A percentile compares a stretch with the other conserved stretches of the same genome.
Conservation (phyloP, 768 basidiomycete species). For the Pisolithus microcarpus region DNA sequence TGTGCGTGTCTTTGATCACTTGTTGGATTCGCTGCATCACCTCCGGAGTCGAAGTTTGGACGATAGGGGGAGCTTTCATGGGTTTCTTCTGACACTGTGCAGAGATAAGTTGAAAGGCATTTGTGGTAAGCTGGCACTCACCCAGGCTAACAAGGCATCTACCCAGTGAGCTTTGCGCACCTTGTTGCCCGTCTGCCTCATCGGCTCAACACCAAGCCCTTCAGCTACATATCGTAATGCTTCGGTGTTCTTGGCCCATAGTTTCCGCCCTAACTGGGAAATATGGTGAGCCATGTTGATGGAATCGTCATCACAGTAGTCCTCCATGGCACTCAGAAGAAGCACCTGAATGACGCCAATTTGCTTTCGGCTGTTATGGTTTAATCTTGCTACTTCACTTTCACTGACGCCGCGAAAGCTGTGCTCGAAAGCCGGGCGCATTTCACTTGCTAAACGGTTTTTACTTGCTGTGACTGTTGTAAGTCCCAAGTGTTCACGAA, state of each 20-base stretch:
- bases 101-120: not conserved
- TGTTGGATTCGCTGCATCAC: not conserved
- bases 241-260: not conserved
- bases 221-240: not conserved
- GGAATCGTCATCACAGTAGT: not conserved
- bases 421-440: not conserved
- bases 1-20: not conserved
- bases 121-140: not conserved
- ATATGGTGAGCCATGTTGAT: not conserved
- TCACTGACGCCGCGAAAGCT: not conserved
- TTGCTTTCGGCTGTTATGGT: not conserved
- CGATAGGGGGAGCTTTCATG: not conserved
- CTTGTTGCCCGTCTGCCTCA: not conserved
- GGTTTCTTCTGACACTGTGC: not conserved
- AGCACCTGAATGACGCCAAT: conserved; percentile 1
- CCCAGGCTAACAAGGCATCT: conserved; percentile 4
- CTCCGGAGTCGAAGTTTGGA: not conserved
- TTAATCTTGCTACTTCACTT: not conserved
- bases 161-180: conserved; percentile 5
- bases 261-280: not conserved
- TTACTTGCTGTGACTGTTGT: not conserved
- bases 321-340: not conserved
- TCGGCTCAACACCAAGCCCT: not conserved
- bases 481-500: conserved; percentile 2
- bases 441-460: not conserved